These are phyloP conservation scores for Daldinia caldariorum DNA, from an alignment of 495 filamentous ascomycete species.

Conservation along the genomic window DNA sequence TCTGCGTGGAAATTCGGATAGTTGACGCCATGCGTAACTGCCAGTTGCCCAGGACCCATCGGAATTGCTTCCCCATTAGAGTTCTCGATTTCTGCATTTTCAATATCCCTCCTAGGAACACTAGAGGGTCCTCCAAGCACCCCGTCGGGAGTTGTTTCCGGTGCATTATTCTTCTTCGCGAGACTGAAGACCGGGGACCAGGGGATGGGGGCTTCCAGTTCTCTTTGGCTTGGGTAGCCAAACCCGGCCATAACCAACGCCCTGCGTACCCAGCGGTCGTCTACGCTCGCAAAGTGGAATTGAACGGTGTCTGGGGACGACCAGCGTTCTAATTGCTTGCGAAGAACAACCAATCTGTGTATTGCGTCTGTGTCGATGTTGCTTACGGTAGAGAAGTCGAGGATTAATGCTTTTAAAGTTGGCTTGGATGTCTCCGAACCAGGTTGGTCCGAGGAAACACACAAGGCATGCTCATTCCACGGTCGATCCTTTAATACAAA, in stretches of 20 bases:
- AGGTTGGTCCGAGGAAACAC: too few species aligned
- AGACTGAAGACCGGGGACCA: conserved; percentile 11
- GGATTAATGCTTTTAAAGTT: conserved; percentile 7
- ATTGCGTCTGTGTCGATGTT: conserved; percentile 4
- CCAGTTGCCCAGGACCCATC: background rate
- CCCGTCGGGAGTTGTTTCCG: background rate
- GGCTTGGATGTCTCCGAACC: conserved; percentile 1
- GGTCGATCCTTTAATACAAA: background rate
- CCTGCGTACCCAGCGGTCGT: conserved; percentile 15
- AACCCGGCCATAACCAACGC: conserved; percentile 9
- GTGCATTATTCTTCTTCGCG: background rate
- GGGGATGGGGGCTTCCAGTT: background rate
- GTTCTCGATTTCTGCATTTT: background rate
- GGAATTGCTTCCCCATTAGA: background rate
- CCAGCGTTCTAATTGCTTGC: conserved; percentile 15
- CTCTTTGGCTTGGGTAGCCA: background rate
- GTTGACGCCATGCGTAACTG: conserved; percentile 13
- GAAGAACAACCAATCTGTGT: conserved; percentile 5
- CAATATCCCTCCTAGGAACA: background rate
- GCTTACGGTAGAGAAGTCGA: conserved; percentile 18
- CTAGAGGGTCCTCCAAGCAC: background rate
- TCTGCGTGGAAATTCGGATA: conserved; percentile 20
- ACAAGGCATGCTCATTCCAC: background rate
- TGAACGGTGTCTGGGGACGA: background rate
- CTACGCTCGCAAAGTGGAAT: conserved; percentile 13